Conservation (phyloP, 208 protist species). For the Trichomonas gallinae region DNA sequence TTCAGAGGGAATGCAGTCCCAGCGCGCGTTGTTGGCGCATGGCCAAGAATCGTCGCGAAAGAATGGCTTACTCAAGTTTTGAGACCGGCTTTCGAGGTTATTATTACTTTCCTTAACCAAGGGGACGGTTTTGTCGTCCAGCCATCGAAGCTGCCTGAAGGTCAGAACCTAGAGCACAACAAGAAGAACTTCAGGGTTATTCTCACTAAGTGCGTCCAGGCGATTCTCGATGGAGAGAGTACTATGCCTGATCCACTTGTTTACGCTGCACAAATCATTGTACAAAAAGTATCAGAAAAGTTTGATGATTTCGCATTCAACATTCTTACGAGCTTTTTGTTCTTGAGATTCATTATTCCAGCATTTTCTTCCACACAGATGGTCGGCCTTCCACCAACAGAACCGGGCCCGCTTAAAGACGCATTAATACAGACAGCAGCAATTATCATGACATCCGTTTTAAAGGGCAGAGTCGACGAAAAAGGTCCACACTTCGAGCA, state of each 20-base stretch:
- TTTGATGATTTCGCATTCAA: background rate
- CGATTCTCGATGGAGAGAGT: background rate
- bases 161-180: background rate
- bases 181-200: background rate
- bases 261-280: background rate
- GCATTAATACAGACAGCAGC: background rate
- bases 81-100: background rate
- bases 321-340: background rate
- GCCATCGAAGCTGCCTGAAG: background rate
- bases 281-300: background rate
- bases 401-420: background rate
- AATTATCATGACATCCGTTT: background rate
- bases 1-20: slow-evolving; percentile 2
- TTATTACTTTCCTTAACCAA: background rate
- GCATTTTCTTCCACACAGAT: background rate
- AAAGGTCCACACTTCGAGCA: background rate
- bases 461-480: background rate
- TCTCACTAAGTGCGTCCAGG: background rate
- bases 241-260: background rate
- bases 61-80: background rate
- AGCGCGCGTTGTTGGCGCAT: background rate
- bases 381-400: background rate
- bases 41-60: background rate
- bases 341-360: background rate
- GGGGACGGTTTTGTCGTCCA: background rate